Evolutionary conservation across 306 rosid species (phyloP).

Genomic region (Rubus idaeus): DNA sequence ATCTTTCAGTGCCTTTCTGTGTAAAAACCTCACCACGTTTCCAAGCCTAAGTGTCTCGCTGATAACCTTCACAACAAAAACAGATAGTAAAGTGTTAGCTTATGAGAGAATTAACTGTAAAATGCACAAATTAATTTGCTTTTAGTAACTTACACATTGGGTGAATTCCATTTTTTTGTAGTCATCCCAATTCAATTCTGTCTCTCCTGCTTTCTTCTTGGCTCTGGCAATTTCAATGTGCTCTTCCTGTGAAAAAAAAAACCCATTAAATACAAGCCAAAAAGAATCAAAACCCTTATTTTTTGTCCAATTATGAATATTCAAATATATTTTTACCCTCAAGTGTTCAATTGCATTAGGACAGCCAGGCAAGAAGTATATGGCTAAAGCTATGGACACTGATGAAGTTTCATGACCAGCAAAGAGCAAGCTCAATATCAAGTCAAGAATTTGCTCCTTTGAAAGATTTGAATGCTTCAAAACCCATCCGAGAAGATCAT

Average conservation of each 20-base stretch:
- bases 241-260: conserved; percentile 52
- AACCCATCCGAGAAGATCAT: conserved; percentile 92
- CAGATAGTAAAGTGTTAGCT: background rate
- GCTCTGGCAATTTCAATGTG: conserved; percentile 67
- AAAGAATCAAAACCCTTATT: background rate
- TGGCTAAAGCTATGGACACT: conserved; percentile 81
- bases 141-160: conserved; percentile 68
- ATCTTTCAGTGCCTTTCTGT: conserved; percentile 86
- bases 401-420: conserved; percentile 99
- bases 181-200: conserved; percentile 85
- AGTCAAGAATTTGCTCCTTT: conserved; percentile 89
- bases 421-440: conserved; percentile 79
- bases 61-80: conserved; percentile 58
- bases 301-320: background rate
- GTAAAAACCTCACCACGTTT: conserved; percentile 94
- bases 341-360: conserved; percentile 68
- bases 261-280: background rate
- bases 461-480: conserved; percentile 84
- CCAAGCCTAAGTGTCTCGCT: conserved; percentile 93
- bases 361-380: conserved; percentile 69
- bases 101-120: background rate
- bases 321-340: conserved; percentile 43
- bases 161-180: conserved; percentile 93
- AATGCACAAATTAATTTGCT: background rate
- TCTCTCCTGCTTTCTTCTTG: conserved; percentile 65